These are phyloP conservation scores for Dentipellis fragilis DNA, from an alignment of 768 basidiomycete genomes.

Conservation along the genomic window DNA sequence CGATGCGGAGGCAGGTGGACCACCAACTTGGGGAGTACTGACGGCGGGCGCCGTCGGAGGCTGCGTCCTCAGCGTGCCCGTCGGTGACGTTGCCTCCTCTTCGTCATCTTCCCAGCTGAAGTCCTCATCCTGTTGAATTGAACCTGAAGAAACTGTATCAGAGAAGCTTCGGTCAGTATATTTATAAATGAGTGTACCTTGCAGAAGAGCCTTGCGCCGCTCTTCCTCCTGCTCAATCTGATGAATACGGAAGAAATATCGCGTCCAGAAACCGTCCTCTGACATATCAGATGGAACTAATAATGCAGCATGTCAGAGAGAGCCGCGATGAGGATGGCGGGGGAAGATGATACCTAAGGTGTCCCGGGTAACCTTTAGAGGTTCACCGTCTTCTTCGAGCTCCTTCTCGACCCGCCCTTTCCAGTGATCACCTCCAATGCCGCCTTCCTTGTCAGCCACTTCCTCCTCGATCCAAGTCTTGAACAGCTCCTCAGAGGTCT, in stretches of 20 bases:
- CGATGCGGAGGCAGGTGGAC: neutral
- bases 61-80: slow-evolving; percentile 5
- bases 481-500: slow-evolving; percentile 43
- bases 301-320: neutral
- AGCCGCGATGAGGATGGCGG: neutral
- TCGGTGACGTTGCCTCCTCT: slow-evolving; percentile 39
- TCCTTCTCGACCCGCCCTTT: slow-evolving; percentile 35
- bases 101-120: slow-evolving; percentile 92
- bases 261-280: slow-evolving; percentile 67
- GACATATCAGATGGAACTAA: slow-evolving; percentile 64
- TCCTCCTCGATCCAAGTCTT: slow-evolving; percentile 44
- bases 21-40: neutral
- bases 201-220: slow-evolving; percentile 66
- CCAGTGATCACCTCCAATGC: slow-evolving; percentile 53
- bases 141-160: slow-evolving; percentile 26
- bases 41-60: neutral
- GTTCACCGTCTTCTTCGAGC: slow-evolving; percentile 37
- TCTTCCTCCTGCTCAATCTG: slow-evolving; percentile 75
- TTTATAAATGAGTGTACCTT: slow-evolving; percentile 34
- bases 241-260: slow-evolving; percentile 83
- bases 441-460: slow-evolving; percentile 43
- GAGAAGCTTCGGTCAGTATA: neutral
- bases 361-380: slow-evolving; percentile 43
- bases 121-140: slow-evolving; percentile 68
- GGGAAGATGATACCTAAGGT: slow-evolving; percentile 40